A percentile compares a stretch with the other conserved stretches of the same genome.
These are phyloP conservation scores for Nicotiana noctiflora DNA, from an alignment of 257 asterid species.

Conservation along the genomic window DNA sequence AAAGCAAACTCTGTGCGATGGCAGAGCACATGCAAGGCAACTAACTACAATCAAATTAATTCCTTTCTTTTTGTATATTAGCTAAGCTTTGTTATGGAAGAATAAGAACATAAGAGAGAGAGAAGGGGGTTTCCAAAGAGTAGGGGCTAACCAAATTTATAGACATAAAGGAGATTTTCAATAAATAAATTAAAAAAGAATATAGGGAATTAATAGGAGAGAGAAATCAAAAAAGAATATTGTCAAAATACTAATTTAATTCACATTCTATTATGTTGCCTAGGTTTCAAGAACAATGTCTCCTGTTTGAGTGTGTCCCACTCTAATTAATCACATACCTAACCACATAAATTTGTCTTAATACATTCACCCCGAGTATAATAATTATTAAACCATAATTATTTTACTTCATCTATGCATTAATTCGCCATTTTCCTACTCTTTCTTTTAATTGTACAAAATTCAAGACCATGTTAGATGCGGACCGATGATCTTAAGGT, in stretches of 20 bases:
- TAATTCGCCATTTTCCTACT: neutral
- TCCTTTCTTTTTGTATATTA: neutral
- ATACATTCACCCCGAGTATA: neutral
- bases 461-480: neutral
- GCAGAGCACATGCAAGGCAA: conserved; percentile 79
- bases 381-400: neutral
- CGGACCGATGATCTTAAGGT: neutral
- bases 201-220: neutral
- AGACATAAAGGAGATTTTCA: neutral
- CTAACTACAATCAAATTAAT: conserved; percentile 13
- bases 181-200: neutral
- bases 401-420: neutral
- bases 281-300: conserved; percentile 20
- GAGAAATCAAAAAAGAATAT: neutral
- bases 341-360: conserved; percentile 15
- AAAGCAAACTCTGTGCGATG: conserved; percentile 46
- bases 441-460: neutral
- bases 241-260: neutral
- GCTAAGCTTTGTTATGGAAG: neutral
- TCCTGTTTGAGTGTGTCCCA: neutral
- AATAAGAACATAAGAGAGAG: neutral
- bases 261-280: neutral
- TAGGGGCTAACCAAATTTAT: conserved; percentile 16
- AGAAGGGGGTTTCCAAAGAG: conserved; percentile 12
- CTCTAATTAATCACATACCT: conserved; percentile 21